A percentile compares a stretch with the other conserved stretches of the same genome.
Evolutionary conservation across 768 basidiomycete genomes (phyloP).

Genomic region (Podaxis sp.): DNA sequence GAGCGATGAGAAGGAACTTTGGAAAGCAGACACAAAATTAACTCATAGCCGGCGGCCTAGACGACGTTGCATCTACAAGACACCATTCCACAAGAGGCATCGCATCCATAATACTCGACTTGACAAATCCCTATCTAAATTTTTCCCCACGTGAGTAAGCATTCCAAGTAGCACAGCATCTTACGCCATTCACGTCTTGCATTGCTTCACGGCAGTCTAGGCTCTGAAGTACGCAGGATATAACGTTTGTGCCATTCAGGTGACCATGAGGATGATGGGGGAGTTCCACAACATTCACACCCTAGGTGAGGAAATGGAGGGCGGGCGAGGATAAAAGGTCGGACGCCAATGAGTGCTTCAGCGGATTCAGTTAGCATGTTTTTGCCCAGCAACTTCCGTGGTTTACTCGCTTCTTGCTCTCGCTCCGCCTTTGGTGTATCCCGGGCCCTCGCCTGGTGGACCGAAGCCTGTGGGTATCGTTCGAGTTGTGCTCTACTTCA

Average conservation of each 20-base stretch:
- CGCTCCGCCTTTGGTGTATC: background rate
- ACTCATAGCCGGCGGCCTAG: too few relatives aligned
- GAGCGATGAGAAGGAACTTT: background rate
- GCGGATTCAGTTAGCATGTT: background rate
- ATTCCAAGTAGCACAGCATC: background rate
- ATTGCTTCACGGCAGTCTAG: background rate
- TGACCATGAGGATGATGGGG: background rate
- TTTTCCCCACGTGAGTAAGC: background rate
- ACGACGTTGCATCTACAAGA: background rate
- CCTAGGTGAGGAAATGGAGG: background rate
- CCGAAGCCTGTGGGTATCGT: constrained; percentile 30
- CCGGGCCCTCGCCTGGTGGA: constrained; percentile 36
- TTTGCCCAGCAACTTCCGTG: background rate
- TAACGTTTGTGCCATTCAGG: too few relatives aligned
- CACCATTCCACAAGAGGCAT: background rate
- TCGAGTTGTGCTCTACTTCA: background rate
- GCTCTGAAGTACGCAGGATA: background rate
- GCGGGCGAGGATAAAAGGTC: background rate
- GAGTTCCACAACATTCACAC: too few relatives aligned
- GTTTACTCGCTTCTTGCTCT: background rate
- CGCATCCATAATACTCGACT: background rate
- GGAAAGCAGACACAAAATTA: background rate
- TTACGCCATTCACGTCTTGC: background rate
- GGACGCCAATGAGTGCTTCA: background rate
- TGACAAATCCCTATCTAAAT: background rate